phyloP scores from a whole-genome alignment of 2,329 filamentous ascomycete species.

The Neofusicoccum parvum region DNA sequence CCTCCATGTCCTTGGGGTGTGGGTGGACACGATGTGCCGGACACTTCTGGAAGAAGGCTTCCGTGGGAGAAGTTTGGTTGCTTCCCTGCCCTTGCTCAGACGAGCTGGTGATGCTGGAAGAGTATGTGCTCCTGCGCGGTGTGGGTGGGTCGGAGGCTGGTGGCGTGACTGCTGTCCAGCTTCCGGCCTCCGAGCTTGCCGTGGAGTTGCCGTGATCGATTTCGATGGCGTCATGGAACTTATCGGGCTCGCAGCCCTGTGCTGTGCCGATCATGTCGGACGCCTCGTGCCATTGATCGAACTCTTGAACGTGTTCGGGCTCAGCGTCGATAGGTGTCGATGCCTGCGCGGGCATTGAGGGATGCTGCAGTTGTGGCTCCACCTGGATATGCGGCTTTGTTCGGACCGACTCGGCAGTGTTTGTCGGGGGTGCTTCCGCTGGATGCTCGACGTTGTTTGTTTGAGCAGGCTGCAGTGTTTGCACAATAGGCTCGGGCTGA shows the following conservation, averaged over 20 bases:
- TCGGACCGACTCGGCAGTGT: background rate
- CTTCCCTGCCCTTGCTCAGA: constrained; percentile 22
- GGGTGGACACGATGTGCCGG: constrained; percentile 32
- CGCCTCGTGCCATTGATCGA: constrained; percentile 19
- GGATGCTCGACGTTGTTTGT: background rate
- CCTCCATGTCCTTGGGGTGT: constrained; percentile 37
- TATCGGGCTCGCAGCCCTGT: background rate
- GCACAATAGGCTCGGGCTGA: background rate
- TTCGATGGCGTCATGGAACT: constrained; percentile 9
- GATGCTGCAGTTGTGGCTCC: background rate
- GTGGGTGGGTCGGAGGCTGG: constrained; percentile 15
- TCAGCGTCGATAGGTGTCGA: background rate
- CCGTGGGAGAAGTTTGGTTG: constrained; percentile 1
- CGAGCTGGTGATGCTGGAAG: constrained; percentile 11
- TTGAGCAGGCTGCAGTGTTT: background rate
- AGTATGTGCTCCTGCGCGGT: constrained; percentile 9
- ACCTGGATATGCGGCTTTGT: background rate
- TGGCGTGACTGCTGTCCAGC: constrained; percentile 15
- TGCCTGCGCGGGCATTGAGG: background rate
- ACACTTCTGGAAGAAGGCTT: background rate
- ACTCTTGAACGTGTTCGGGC: background rate
- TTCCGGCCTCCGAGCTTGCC: constrained; percentile 7
- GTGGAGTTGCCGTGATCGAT: background rate
- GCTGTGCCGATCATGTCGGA: background rate
- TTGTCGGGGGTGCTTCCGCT: background rate